Conservation (phyloP, 139 green algal species). For the Chlamydomonas applanata region DNA sequence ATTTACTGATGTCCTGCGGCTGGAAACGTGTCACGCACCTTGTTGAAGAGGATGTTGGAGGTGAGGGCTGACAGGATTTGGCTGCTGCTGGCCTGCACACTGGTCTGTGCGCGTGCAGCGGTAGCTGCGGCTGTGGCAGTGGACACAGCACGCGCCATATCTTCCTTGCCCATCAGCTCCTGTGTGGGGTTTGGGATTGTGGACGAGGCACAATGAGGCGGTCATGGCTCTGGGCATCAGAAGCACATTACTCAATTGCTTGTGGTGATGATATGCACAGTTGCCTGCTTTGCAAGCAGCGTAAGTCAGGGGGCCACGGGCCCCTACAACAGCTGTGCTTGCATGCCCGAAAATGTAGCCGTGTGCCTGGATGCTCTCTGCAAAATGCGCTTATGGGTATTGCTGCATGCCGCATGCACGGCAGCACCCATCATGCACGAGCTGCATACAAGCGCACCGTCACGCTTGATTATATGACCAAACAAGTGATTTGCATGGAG, state of each 20-base stretch:
- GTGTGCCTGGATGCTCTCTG: too few relatives aligned
- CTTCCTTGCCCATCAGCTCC: constrained; percentile 1
- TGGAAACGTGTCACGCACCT: too few relatives aligned
- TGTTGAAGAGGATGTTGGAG: constrained; percentile 18
- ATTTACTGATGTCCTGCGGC: too few relatives aligned
- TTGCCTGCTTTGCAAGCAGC: not conserved
- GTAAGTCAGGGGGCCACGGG: not conserved
- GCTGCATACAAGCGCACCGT: too few relatives aligned
- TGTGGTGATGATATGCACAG: too few relatives aligned
- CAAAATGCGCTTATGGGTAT: too few relatives aligned
- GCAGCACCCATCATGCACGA: too few relatives aligned
- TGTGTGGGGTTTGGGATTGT: not conserved
- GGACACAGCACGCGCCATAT: not conserved
- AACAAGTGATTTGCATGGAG: too few relatives aligned
- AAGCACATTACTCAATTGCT: not conserved
- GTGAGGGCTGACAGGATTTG: constrained; percentile 22
- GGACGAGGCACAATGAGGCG: not conserved
- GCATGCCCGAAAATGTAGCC: too few relatives aligned
- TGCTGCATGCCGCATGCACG: too few relatives aligned
- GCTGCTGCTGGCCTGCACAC: constrained; percentile 3
- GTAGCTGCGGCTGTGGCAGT: constrained; percentile 9
- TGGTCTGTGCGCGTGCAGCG: not conserved
- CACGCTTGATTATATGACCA: not conserved
- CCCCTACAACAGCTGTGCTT: too few relatives aligned
- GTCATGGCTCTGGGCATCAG: not conserved